Percentiles rank a stretch among this genome's conserved stretches.
These are phyloP conservation scores for Leptographium galeiforme DNA, from an alignment of 2,329 filamentous ascomycete species.

Conservation along the genomic window DNA sequence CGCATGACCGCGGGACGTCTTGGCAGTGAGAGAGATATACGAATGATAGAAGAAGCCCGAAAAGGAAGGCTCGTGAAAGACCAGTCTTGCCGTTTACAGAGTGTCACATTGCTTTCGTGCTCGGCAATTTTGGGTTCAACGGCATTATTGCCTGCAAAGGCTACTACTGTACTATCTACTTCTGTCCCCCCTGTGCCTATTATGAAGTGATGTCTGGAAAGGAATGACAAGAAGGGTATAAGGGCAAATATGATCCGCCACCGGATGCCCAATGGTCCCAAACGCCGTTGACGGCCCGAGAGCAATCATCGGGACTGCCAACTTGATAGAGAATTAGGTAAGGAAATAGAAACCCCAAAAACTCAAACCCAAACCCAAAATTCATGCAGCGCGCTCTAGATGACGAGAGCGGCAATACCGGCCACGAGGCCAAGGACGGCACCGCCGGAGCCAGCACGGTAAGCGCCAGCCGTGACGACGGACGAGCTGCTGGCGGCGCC, in stretches of 20 bases:
- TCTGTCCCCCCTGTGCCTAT: not conserved
- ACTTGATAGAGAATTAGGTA: not conserved
- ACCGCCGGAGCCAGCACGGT: constrained; percentile 5
- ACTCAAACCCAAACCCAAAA: not conserved
- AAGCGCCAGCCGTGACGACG: constrained; percentile 10
- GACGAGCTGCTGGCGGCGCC: not conserved
- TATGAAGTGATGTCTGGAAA: not conserved
- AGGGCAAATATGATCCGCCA: not conserved
- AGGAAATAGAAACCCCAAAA: not conserved
- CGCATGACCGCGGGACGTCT: too few species aligned
- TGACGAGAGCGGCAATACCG: constrained; percentile 9
- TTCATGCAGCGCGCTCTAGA: constrained; percentile 6
- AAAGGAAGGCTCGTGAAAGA: too few species aligned
- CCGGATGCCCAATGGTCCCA: not conserved
- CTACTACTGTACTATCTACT: not conserved
- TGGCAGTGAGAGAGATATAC: too few species aligned
- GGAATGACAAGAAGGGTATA: not conserved
- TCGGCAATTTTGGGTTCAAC: too few species aligned
- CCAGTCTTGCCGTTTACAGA: too few species aligned
- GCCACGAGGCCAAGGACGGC: constrained; percentile 10
- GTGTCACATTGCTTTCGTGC: too few species aligned
- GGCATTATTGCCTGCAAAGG: too few species aligned
- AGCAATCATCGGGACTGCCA: too few species aligned
- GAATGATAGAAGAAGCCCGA: too few species aligned
- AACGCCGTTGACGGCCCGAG: not conserved